phyloP scores from a whole-genome alignment of 2,329 filamentous ascomycete genomes.

The Cytospora chrysosperma region DNA sequence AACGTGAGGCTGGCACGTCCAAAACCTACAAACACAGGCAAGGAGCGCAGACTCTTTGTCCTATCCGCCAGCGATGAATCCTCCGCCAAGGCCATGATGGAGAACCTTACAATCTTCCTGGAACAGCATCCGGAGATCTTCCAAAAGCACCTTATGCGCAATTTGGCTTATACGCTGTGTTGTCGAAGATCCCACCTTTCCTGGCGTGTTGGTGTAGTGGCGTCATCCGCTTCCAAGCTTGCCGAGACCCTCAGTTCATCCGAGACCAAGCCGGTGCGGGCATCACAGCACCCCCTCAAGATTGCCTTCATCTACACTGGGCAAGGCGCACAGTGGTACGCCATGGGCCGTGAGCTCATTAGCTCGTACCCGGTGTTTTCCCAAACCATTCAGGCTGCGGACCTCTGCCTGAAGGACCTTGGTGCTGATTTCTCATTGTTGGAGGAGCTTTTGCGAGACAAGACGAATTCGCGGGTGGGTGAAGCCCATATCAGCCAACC shows the following conservation, averaged over 20 bases:
- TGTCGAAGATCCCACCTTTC: conserved; percentile 10
- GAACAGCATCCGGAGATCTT: conserved; percentile 16
- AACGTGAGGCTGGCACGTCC: neutral
- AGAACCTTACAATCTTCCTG: conserved; percentile 11
- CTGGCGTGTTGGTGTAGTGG: conserved; percentile 4
- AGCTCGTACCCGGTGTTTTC: conserved; percentile 37
- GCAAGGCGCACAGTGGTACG: conserved; percentile 31
- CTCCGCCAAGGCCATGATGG: neutral
- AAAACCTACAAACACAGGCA: neutral
- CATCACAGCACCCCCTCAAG: conserved; percentile 24
- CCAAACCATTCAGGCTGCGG: conserved; percentile 9
- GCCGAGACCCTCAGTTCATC: neutral
- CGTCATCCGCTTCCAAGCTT: neutral
- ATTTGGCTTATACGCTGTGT: conserved; percentile 17
- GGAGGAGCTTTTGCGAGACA: conserved; percentile 38
- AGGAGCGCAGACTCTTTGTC: conserved; percentile 3
- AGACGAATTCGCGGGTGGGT: conserved; percentile 36
- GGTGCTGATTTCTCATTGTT: conserved; percentile 38
- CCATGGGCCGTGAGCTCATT: conserved; percentile 7
- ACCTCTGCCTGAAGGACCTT: conserved; percentile 27
- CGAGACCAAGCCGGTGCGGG: conserved; percentile 21
- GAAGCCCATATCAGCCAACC: conserved; percentile 42
- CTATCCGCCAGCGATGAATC: conserved; percentile 10
- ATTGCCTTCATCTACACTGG: conserved; percentile 43
- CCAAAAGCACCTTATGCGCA: conserved; percentile 10